phyloP scores from a whole-genome alignment of 2,329 filamentous ascomycete species.

The Chaetomium sp. region DNA sequence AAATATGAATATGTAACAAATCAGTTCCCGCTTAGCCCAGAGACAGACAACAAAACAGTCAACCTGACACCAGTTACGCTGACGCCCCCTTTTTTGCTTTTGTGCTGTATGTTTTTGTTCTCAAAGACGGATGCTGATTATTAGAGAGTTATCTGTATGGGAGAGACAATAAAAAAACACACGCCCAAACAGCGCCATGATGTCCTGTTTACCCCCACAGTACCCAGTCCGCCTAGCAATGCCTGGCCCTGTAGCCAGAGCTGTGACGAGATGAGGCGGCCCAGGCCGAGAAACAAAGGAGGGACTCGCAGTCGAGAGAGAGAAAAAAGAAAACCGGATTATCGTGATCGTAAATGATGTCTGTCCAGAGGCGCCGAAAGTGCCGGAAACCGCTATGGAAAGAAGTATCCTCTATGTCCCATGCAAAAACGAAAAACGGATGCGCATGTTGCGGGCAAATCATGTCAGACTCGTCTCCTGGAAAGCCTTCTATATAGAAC shows the following conservation, averaged over 20 bases:
- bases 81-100: conserved; percentile 6
- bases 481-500: conserved; percentile 33
- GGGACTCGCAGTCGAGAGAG: conserved; percentile 13
- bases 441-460: conserved; percentile 35
- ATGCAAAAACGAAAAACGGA: conserved; percentile 33
- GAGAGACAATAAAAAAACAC: conserved; percentile 4
- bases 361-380: conserved; percentile 31
- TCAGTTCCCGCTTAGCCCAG: conserved; percentile 2
- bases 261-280: conserved; percentile 23
- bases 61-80: conserved; percentile 3
- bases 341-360: conserved; percentile 34
- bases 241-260: conserved; percentile 18
- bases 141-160: conserved; percentile 26
- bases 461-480: conserved; percentile 32
- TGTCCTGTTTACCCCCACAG: conserved; percentile 8
- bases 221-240: background rate
- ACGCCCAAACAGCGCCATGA: conserved; percentile 22
- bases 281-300: conserved; percentile 19
- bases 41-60: background rate
- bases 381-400: conserved; percentile 33
- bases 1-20: conserved; percentile 4
- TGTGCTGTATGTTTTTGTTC: conserved; percentile 8
- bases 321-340: conserved; percentile 27
- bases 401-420: conserved; percentile 36
- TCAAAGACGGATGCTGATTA: conserved; percentile 23